Evolutionary conservation across 164 flowering plant genomes (phyloP), one percentile per base, ranked within the genome.

Genomic region (Vitis amurensis): DNA sequence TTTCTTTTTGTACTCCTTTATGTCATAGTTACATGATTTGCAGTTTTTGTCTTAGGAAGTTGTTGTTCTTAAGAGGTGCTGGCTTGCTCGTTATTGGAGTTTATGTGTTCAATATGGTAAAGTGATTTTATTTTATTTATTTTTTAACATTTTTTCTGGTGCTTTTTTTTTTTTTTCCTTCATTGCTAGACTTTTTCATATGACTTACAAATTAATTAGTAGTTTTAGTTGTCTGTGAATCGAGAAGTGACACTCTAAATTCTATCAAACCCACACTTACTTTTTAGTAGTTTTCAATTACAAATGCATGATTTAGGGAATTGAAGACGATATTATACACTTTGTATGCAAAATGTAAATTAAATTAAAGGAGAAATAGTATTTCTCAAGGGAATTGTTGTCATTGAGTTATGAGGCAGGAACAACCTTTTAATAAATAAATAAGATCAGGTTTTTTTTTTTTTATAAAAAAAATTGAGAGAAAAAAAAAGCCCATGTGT

Each of bases 21-120:
- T 72, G 59, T 68, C 37, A 66, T 76, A 65, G 50, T 71, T 30
- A 55, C 57, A 9, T 74, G 60, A 70, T 76, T 58, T 63, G 49
- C 68, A 71, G 67, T 74, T 71, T 62, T 66, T 59, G 49, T 85
- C 60, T 68, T 75, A 93, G 98, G 99, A 95, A 77, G 98, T 93
- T 80, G 91, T 93, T 49, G 94, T 95, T 76, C 83, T 95, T 44
- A 95, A 93, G 87, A 89, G 99, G 79, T 95, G 98, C 67, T 95
- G 99, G 99, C 97, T 95, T 79, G 91, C 99, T 67, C 89, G 93
- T 47, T 89, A 91, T 73, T 95, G 99, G 99, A 80, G 79, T 53
- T 80, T 95, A 77, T 90, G 94, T 70, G 87, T 90, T 73, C 76
- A 67, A 68, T 72, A 88, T 79, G 97, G 99, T 94, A 89, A 79